Evolutionary conservation across 2,329 filamentous ascomycete genomes (phyloP).

Genomic region (Pseudogymnoascus sp.): DNA sequence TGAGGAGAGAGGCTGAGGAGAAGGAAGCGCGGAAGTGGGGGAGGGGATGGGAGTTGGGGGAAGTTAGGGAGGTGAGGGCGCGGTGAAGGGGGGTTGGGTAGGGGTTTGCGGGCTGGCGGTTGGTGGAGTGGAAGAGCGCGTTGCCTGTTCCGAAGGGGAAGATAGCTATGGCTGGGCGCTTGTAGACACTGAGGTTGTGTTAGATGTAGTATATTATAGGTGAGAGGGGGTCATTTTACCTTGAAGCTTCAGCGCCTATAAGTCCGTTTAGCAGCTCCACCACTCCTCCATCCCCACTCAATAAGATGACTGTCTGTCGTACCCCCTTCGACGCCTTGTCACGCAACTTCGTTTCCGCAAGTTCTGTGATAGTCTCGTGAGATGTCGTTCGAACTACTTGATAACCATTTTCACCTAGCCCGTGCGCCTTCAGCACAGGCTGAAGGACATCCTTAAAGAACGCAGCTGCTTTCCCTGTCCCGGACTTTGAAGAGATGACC

Average conservation of each 20-base stretch:
- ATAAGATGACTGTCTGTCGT: constrained; percentile 59
- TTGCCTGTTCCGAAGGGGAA: constrained; percentile 60
- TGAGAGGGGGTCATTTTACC: constrained; percentile 20
- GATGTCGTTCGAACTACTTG: constrained; percentile 55
- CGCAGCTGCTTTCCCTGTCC: constrained; percentile 45
- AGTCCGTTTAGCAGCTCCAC: constrained; percentile 73
- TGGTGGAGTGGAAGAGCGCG: constrained; percentile 54
- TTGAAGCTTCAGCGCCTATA: constrained; percentile 21
- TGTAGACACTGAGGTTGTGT: constrained; percentile 18
- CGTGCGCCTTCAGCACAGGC: constrained; percentile 45
- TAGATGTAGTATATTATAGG: background rate
- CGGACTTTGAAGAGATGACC: constrained; percentile 60
- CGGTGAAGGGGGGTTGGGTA: constrained; percentile 30
- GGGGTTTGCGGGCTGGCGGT: constrained; percentile 36
- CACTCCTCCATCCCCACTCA: constrained; percentile 83
- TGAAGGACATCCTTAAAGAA: constrained; percentile 50
- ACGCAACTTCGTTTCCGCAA: constrained; percentile 45
- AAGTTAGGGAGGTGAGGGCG: constrained; percentile 51
- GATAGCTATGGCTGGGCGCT: constrained; percentile 40
- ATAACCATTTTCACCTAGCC: constrained; percentile 35
- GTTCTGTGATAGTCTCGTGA: constrained; percentile 53
- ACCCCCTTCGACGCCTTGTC: constrained; percentile 39
- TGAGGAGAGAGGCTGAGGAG: constrained; percentile 40
- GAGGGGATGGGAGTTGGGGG: constrained; percentile 36
- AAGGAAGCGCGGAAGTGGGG: constrained; percentile 44